Evolutionary conservation across 352 stramenopile species (phyloP), one percentile per base, ranked within the genome.

Genomic region (Phytophthora syringae): DNA sequence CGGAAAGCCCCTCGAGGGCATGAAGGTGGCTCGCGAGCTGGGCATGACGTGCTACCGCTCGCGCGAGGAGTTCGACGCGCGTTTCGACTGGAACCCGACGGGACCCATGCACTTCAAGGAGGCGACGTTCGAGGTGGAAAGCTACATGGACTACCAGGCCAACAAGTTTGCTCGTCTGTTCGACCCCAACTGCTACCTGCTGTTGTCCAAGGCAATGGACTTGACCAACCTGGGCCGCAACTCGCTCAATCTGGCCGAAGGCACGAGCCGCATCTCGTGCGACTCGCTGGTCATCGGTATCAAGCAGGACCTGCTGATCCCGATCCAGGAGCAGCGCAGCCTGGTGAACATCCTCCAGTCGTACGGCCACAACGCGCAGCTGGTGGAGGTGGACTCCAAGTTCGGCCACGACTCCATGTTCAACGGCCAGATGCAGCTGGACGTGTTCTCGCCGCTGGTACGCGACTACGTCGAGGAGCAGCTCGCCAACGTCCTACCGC

Each of bases 361-460:
- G 50, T 96, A 84, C 62, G 86, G 78, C 64, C 73, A 68, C 57
- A 72, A 88, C 44, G 80, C 78, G 44, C 66, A 79, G 47, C 74
- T 96, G 3, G 75, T 92, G 11, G 77, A 92, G 30, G 74, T 97
- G 36, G 76, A 94, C 70, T 95, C 82, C 11, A 94, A 91, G 58
- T 96, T 90, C 40, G 89, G 89, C 27, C 89, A 97, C 65, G 89
- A 96, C 60, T 65, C 89, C 45, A 95, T 97, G 85, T 94, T 97
- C 72, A 81, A 92, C 56, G 63, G 56, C 1, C 84, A 92, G 60
- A 91, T 93, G 81, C 82, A 96, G 63, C 70, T 82, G 15, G 84
- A 93, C 49, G 74, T 93, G 16, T 91, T 95, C 58, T 70, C 82
- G 21, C 74, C 84, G 30, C 64, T 94, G 7, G 73, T 95, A 16